Evolutionary conservation across 2,329 filamentous ascomycete species (phyloP).

Genomic region (Coniochaeta prunicola): DNA sequence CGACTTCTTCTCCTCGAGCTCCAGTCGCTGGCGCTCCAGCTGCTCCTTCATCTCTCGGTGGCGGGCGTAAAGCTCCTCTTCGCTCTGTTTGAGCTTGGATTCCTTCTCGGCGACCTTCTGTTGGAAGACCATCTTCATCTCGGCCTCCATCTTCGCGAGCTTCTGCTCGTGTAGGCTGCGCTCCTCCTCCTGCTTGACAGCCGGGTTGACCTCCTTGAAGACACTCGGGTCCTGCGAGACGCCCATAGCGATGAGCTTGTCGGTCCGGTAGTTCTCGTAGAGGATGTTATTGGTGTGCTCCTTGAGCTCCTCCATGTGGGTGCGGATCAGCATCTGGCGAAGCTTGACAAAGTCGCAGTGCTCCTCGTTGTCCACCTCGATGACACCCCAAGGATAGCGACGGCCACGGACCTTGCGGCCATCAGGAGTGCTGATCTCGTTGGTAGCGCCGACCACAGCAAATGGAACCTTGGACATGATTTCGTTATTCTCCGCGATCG

Average conservation of each 20-base stretch:
- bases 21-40: conserved; percentile 85
- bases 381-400: conserved; percentile 95
- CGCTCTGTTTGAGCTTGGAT: conserved; percentile 98
- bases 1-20: conserved; percentile 97
- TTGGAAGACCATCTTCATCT: conserved; percentile 99
- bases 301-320: conserved; percentile 99
- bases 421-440: conserved; percentile 84
- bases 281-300: conserved; percentile 98
- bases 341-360: conserved; percentile 99
- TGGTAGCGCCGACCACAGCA: conserved; percentile 93
- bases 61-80: conserved; percentile 95
- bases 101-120: conserved; percentile 99
- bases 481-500: conserved; percentile 98
- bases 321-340: conserved; percentile 98
- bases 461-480: conserved; percentile 99
- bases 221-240: conserved; percentile 97
- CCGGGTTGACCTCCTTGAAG: conserved; percentile 99
- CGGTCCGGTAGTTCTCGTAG: conserved; percentile 99
- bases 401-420: conserved; percentile 94
- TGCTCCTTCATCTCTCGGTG: conserved; percentile 99
- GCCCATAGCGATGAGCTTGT: conserved; percentile 98
- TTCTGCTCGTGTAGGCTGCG: conserved; percentile 97
- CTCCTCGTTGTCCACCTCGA: conserved; percentile 99
- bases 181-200: conserved; percentile 99
- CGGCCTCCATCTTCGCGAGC: conserved; percentile 99